Conservation (phyloP, 306 rosid species). For the Crotalaria pallida region DNA sequence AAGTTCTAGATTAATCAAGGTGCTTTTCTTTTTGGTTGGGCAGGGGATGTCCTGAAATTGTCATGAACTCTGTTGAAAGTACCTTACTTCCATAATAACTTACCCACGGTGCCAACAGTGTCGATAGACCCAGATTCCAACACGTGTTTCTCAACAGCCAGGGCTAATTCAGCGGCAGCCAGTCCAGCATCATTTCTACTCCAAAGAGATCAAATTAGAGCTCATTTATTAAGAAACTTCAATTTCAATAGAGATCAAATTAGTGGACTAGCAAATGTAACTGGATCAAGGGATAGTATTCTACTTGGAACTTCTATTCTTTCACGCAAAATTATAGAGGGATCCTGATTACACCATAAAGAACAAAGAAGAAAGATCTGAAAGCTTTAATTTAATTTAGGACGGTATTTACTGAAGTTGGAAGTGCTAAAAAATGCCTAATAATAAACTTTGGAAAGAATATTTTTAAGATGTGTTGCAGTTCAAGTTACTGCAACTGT, state of each 20-base stretch:
- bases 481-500: slow-evolving; percentile 9
- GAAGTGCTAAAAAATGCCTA: background rate
- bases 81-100: slow-evolving; percentile 11
- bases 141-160: slow-evolving; percentile 86
- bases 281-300: background rate
- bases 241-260: slow-evolving; percentile 10
- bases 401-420: background rate
- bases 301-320: background rate
- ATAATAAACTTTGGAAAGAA: background rate
- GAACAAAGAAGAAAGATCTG: background rate
- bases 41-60: background rate
- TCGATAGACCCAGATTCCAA: slow-evolving; percentile 86
- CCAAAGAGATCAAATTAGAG: slow-evolving; percentile 17
- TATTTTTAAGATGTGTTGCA: background rate
- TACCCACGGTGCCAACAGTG: slow-evolving; percentile 93
- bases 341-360: background rate
- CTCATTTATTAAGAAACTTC: background rate
- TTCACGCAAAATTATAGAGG: background rate
- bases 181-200: slow-evolving; percentile 92
- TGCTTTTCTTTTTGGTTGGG: background rate
- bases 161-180: slow-evolving; percentile 89
- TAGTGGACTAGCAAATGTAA: background rate
- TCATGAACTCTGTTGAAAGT: background rate
- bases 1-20: background rate
- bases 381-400: background rate